Evolutionary conservation across 805 yeast species (phyloP).

Genomic region (Torulaspora franciscae): DNA sequence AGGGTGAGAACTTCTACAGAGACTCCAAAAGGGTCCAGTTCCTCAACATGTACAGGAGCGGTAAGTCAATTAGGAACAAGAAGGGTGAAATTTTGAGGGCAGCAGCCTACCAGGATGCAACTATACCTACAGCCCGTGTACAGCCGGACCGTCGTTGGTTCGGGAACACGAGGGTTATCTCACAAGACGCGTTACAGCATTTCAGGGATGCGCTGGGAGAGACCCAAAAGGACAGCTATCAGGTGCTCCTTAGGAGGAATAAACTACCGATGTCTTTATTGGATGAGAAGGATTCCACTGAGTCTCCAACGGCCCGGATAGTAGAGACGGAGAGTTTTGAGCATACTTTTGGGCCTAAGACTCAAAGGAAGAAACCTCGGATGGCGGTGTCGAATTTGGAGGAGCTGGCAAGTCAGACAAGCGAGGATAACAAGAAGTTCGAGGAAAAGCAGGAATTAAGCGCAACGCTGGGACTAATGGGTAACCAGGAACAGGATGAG

Average conservation of each 20-base stretch:
- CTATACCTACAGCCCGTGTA: conserved; percentile 85
- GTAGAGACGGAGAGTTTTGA: conserved; percentile 83
- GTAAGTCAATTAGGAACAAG: conserved; percentile 80
- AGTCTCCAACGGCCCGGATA: conserved; percentile 73
- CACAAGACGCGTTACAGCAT: conserved; percentile 92
- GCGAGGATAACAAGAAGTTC: conserved; percentile 50
- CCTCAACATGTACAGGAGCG: conserved; percentile 88
- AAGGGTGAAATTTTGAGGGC: conserved; percentile 83
- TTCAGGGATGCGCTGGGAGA: conserved; percentile 92
- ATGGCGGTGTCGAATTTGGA: conserved; percentile 71
- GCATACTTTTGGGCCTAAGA: conserved; percentile 87
- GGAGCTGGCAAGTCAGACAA: conserved; percentile 63
- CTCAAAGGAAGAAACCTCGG: conserved; percentile 88
- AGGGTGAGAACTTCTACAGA: conserved; percentile 94
- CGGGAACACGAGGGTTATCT: conserved; percentile 94
- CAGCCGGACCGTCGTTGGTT: conserved; percentile 98
- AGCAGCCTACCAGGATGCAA: conserved; percentile 82
- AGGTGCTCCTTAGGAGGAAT: conserved; percentile 80
- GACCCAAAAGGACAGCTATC: conserved; percentile 74
- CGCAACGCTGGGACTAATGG: conserved; percentile 77
- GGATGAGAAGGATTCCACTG: conserved; percentile 76
- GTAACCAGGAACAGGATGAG: conserved; percentile 50
- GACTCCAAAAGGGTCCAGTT: conserved; percentile 91
- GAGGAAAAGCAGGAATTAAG: conserved; percentile 74
- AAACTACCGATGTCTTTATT: conserved; percentile 92